phyloP scores from a whole-genome alignment of 805 yeast genomes.

The Kazachstania viticola region DNA sequence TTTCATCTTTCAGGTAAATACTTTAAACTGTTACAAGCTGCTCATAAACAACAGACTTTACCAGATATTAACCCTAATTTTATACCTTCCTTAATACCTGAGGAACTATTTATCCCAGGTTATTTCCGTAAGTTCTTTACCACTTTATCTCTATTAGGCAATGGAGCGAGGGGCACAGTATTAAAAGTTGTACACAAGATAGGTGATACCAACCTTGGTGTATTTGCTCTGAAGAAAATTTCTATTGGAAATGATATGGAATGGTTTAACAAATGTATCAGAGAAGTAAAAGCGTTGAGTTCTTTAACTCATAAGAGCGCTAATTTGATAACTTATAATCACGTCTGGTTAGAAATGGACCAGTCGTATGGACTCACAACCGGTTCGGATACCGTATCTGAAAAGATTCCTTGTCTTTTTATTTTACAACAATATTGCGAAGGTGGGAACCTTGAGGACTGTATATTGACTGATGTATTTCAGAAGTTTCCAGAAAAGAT shows the following conservation, averaged over 20 bases:
- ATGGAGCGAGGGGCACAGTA: conserved; percentile 80
- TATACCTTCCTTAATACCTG: conserved; percentile 29
- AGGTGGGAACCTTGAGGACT: conserved; percentile 77
- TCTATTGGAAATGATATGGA: conserved; percentile 67
- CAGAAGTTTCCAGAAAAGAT: conserved; percentile 27
- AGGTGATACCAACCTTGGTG: conserved; percentile 60
- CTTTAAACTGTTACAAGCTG: conserved; percentile 13
- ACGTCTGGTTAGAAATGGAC: conserved; percentile 77
- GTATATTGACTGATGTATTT: conserved; percentile 31
- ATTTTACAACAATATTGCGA: conserved; percentile 80
- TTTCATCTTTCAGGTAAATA: conserved; percentile 12
- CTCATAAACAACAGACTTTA: conserved; percentile 3
- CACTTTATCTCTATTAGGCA: conserved; percentile 50
- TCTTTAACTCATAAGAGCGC: conserved; percentile 35
- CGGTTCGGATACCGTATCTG: conserved; percentile 5
- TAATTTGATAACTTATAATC: conserved; percentile 74
- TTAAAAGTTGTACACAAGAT: conserved; percentile 70
- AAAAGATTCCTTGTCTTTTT: conserved; percentile 54
- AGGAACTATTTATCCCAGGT: conserved; percentile 64
- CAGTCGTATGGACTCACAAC: conserved; percentile 32
- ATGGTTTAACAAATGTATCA: conserved; percentile 58
- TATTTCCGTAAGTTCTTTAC: conserved; percentile 66
- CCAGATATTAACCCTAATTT: background rate
- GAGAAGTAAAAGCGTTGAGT: conserved; percentile 65
- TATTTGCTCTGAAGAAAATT: conserved; percentile 75